Percentiles rank a stretch among this genome's conserved stretches.
phyloP scores from a whole-genome alignment of 148 eudicot species.

The Spergularia bocconei region DNA sequence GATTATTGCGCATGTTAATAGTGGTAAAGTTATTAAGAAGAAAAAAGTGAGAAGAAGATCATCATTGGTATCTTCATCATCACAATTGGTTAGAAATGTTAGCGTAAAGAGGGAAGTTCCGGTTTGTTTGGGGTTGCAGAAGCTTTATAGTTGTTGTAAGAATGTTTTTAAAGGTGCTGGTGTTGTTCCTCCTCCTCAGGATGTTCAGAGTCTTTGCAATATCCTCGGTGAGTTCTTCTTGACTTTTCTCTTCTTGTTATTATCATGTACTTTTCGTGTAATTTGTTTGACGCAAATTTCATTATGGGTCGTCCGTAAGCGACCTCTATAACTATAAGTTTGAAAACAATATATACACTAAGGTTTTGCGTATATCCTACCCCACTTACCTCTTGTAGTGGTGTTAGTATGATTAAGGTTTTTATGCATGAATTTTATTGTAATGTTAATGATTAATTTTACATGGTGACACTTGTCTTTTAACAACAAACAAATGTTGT shows the following conservation, averaged over 20 bases:
- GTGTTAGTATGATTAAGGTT: too few species aligned
- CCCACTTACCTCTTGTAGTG: too few species aligned
- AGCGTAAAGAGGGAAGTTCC: slow-evolving; percentile 17
- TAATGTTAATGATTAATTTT: too few species aligned
- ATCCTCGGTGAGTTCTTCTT: slow-evolving; percentile 51
- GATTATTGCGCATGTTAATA: slow-evolving; percentile 24
- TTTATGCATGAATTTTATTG: too few species aligned
- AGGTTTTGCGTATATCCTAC: too few species aligned
- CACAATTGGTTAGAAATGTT: background rate
- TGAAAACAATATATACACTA: too few species aligned
- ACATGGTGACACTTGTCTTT: too few species aligned
- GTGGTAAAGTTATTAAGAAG: slow-evolving; percentile 44
- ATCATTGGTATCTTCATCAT: slow-evolving; percentile 4
- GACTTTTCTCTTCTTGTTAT: background rate
- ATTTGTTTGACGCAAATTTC: too few species aligned
- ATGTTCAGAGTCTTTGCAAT: slow-evolving; percentile 48
- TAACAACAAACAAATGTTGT: too few species aligned
- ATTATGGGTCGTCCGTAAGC: too few species aligned
- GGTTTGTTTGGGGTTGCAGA: slow-evolving; percentile 39
- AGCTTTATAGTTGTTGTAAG: slow-evolving; percentile 46
- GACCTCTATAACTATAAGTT: too few species aligned
- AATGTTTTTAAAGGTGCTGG: slow-evolving; percentile 67
- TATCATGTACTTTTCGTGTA: too few species aligned
- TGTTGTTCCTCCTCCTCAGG: slow-evolving; percentile 49
- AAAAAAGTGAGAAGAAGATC: slow-evolving; percentile 31